phyloP scores from a whole-genome alignment of 1,284 basidiomycete species.

The Thelephora terrestris region DNA sequence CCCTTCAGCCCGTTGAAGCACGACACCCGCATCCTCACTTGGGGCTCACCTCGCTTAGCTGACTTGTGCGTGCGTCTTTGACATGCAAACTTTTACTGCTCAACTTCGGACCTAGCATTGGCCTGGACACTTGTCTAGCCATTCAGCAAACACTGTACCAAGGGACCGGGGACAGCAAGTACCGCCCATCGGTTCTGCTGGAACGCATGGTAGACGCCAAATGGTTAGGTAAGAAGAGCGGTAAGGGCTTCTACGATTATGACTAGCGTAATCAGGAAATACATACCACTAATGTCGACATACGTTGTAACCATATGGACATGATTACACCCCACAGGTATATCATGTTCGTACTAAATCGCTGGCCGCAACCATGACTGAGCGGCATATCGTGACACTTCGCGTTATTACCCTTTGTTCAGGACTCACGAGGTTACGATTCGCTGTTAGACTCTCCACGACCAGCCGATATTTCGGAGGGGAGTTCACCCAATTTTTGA shows the following conservation, averaged over 20 bases:
- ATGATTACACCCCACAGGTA: too few relatives aligned
- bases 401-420: too few relatives aligned
- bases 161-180: constrained; percentile 93
- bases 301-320: too few relatives aligned
- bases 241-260: constrained; percentile 85
- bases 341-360: too few relatives aligned
- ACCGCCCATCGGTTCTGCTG: constrained; percentile 84
- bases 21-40: not conserved
- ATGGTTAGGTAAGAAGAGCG: constrained; percentile 89
- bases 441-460: too few relatives aligned
- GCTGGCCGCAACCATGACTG: too few relatives aligned
- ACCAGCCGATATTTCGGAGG: not conserved
- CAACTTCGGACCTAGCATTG: constrained; percentile 55
- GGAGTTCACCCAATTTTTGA: not conserved
- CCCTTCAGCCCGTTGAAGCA: constrained; percentile 1
- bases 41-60: constrained; percentile 30
- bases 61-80: constrained; percentile 55
- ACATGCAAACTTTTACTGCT: constrained; percentile 4
- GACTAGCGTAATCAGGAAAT: too few relatives aligned
- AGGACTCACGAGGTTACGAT: too few relatives aligned
- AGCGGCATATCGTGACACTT: too few relatives aligned
- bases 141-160: constrained; percentile 84
- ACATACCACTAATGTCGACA: too few relatives aligned
- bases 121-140: constrained; percentile 83
- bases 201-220: constrained; percentile 95